phyloP scores from a whole-genome alignment of 805 yeast species.

The Ogataea ganodermae region DNA sequence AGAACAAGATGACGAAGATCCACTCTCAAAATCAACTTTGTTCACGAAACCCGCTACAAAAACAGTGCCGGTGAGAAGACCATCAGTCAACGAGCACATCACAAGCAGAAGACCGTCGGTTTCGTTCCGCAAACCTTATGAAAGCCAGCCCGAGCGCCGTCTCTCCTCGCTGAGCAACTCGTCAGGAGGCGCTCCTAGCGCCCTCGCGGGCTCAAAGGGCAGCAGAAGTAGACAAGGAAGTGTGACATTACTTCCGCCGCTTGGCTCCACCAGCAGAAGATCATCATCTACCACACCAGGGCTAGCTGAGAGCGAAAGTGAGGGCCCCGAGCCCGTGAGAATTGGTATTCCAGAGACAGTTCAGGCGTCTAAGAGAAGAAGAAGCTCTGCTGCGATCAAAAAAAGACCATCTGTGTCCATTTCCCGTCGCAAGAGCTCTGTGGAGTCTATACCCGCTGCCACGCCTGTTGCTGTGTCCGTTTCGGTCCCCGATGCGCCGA shows the following conservation, averaged over 20 bases:
- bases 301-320: conserved; percentile 9
- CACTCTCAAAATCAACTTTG: not conserved
- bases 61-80: not conserved
- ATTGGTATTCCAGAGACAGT: conserved; percentile 17
- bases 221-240: conserved; percentile 12
- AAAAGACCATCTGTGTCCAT: conserved; percentile 7
- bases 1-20: conserved; percentile 5
- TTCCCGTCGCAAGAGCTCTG: conserved; percentile 2
- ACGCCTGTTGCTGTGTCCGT: not conserved
- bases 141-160: conserved; percentile 14
- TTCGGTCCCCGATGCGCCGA: not conserved
- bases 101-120: conserved; percentile 12
- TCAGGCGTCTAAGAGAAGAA: conserved; percentile 22
- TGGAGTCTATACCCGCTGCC: not conserved
- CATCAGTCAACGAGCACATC: not conserved
- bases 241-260: not conserved
- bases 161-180: conserved; percentile 20
- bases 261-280: not conserved
- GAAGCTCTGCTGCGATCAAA: conserved; percentile 33
- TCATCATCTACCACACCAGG: conserved; percentile 8
- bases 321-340: conserved; percentile 9
- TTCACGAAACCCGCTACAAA: conserved; percentile 5
- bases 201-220: conserved; percentile 5
- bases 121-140: conserved; percentile 11
- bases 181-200: not conserved